phyloP scores from a whole-genome alignment of 768 basidiomycete genomes.

The Tricholoma matsutake region DNA sequence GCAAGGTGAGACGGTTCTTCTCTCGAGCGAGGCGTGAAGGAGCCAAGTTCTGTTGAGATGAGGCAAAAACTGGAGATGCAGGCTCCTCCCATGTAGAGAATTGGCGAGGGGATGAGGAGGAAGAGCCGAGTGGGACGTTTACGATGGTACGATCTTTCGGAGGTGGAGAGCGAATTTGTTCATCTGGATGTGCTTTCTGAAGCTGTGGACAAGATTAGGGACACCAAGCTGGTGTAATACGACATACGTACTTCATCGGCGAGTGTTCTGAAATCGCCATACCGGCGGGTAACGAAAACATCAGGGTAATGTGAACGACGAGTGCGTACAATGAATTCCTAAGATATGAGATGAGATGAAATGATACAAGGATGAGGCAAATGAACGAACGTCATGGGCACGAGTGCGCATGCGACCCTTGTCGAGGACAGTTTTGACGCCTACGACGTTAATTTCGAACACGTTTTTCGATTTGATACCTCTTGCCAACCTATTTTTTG shows the following conservation, averaged over 20 bases:
- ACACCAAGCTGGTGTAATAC: not conserved
- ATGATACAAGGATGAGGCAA: conserved; percentile 6
- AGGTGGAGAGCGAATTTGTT: conserved; percentile 79
- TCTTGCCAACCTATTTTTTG: conserved; percentile 58
- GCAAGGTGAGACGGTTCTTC: conserved; percentile 91
- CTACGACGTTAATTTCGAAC: conserved; percentile 91
- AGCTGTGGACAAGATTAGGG: conserved; percentile 49
- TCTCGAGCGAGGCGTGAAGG: conserved; percentile 73
- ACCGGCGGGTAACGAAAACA: conserved; percentile 85
- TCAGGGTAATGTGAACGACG: conserved; percentile 68
- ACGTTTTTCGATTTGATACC: conserved; percentile 44
- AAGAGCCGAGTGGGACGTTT: conserved; percentile 40
- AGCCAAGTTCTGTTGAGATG: conserved; percentile 19
- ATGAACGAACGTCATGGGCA: conserved; percentile 74
- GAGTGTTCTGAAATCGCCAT: conserved; percentile 93
- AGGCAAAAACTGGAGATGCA: conserved; percentile 1
- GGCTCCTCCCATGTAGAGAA: not conserved
- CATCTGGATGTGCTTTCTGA: conserved; percentile 80
- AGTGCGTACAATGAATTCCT: conserved; percentile 97
- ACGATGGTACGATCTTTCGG: conserved; percentile 82
- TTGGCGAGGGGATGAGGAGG: conserved; percentile 20
- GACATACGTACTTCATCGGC: conserved; percentile 63
- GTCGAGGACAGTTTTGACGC: conserved; percentile 78
- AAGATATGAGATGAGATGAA: conserved; percentile 5
- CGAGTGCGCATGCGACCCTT: conserved; percentile 84